Conservation (phyloP, 129 eudicot genomes). For the Kitagawia praeruptora region DNA sequence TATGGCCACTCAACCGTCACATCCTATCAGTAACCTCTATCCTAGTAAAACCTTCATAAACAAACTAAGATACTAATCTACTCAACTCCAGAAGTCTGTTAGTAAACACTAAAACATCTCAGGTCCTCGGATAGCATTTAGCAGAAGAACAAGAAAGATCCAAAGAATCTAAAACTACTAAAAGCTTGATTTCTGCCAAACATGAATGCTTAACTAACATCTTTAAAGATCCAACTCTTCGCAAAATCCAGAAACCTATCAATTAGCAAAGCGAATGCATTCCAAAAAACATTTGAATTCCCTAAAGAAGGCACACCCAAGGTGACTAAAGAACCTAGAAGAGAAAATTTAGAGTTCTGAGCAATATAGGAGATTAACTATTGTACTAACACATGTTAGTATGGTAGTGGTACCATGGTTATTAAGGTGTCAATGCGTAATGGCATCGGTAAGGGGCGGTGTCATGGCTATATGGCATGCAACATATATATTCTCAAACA, state of each 20-base stretch:
- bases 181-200: background rate
- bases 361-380: background rate
- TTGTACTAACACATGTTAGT: background rate
- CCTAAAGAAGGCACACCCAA: background rate
- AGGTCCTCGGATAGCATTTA: background rate
- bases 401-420: background rate
- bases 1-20: background rate
- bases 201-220: background rate
- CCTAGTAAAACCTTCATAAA: background rate
- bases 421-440: background rate
- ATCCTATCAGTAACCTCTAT: background rate
- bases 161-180: background rate
- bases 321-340: background rate
- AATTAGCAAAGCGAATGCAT: background rate
- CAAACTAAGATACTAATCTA: background rate
- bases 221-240: background rate
- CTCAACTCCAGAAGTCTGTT: background rate
- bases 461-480: background rate
- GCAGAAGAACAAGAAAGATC: background rate
- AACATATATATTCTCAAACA: background rate
- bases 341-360: background rate
- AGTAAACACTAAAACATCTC: background rate
- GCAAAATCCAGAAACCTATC: background rate
- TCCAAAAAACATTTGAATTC: background rate
- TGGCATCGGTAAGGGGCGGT: background rate